Conservation (phyloP, 1,284 basidiomycete genomes). For the Gymnopus androsaceus region DNA sequence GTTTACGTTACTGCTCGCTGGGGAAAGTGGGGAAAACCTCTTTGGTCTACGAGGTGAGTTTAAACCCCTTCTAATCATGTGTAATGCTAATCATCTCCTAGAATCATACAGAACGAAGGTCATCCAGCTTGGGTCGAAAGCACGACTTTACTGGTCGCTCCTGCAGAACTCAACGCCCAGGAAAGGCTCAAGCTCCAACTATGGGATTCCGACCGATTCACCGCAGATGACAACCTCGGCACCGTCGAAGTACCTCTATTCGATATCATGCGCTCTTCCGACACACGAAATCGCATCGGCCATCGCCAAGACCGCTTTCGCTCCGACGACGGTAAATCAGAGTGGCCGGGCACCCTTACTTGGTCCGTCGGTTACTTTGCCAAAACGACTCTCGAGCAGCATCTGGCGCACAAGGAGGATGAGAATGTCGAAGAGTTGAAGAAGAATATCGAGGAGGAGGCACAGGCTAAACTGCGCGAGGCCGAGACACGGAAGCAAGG, state of each 20-base stretch:
- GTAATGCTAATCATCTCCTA: conserved; percentile 12
- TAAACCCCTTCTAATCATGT: background rate
- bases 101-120: conserved; percentile 65
- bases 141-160: conserved; percentile 66
- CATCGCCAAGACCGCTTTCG: conserved; percentile 50
- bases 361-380: conserved; percentile 44
- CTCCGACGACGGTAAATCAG: conserved; percentile 25
- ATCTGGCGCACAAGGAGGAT: conserved; percentile 23
- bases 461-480: conserved; percentile 35
- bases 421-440: conserved; percentile 21
- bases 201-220: conserved; percentile 72
- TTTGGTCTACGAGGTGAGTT: conserved; percentile 68
- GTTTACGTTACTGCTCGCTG: conserved; percentile 42
- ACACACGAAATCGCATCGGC: conserved; percentile 53
- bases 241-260: conserved; percentile 63
- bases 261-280: conserved; percentile 43
- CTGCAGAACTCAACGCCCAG: conserved; percentile 68
- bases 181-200: conserved; percentile 71
- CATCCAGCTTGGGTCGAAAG: conserved; percentile 82
- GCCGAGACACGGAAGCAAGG: conserved; percentile 19
- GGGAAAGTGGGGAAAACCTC: conserved; percentile 58
- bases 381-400: conserved; percentile 42
- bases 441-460: conserved; percentile 20
- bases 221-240: conserved; percentile 72
- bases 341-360: conserved; percentile 31